phyloP scores from a whole-genome alignment of 371 early-diverging fungal genomes.

The Mortierella sp. region DNA sequence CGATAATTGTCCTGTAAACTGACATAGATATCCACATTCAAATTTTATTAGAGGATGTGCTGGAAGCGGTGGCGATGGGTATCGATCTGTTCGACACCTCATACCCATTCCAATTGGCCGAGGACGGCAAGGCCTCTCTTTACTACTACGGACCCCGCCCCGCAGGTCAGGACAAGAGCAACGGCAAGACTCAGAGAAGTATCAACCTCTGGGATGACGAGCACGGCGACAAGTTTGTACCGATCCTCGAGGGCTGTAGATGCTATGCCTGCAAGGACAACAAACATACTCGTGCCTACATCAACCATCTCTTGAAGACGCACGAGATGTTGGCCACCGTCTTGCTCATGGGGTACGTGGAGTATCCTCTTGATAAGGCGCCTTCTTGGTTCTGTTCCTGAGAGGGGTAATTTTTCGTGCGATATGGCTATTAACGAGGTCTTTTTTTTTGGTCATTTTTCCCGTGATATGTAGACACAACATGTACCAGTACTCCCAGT shows the following conservation, averaged over 20 bases:
- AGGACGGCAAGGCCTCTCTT: conserved; percentile 69
- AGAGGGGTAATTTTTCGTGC: background rate
- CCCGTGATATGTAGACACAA: conserved; percentile 69
- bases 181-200: conserved; percentile 26
- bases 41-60: conserved; percentile 65
- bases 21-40: background rate
- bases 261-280: conserved; percentile 76
- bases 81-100: conserved; percentile 83
- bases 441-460: background rate
- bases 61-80: conserved; percentile 72
- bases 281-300: conserved; percentile 78
- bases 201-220: conserved; percentile 69
- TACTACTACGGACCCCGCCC: conserved; percentile 54
- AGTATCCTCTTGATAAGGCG: background rate
- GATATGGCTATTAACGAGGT: background rate
- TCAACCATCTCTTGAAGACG: conserved; percentile 81
- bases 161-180: conserved; percentile 6
- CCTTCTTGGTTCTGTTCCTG: background rate
- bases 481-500: conserved; percentile 70
- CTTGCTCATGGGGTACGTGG: conserved; percentile 72
- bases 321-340: conserved; percentile 88
- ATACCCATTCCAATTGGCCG: conserved; percentile 65
- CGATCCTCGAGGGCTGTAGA: conserved; percentile 72
- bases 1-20: background rate
- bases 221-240: conserved; percentile 69